These are phyloP conservation scores for Mangifera indica DNA, from an alignment of 345 rosid genomes.

Conservation along the genomic window DNA sequence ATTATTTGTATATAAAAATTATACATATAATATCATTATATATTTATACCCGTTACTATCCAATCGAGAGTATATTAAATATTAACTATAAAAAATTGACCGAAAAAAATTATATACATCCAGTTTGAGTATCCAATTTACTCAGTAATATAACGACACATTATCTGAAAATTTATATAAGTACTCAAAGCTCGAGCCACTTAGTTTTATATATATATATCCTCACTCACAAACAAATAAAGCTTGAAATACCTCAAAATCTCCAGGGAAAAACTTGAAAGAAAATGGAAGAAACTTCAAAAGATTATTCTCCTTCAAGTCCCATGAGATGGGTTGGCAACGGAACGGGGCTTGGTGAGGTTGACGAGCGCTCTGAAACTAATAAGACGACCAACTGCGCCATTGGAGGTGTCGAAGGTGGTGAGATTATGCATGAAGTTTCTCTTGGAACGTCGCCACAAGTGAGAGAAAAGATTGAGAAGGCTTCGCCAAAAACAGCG, in stretches of 20 bases:
- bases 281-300: background rate
- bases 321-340: constrained; percentile 15
- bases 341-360: background rate
- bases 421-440: background rate
- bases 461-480: constrained; percentile 10
- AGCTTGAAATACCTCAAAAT: background rate
- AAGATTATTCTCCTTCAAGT: background rate
- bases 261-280: background rate
- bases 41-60: too few species aligned
- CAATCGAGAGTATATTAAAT: too few species aligned
- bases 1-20: too few species aligned
- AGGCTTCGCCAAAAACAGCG: constrained; percentile 19
- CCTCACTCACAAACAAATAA: too few species aligned
- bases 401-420: background rate
- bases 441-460: constrained; percentile 16
- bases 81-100: too few species aligned
- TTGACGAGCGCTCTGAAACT: background rate
- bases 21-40: too few species aligned
- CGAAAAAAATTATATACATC: too few species aligned
- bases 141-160: too few species aligned
- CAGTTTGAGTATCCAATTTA: too few species aligned
- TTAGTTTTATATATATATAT: too few species aligned
- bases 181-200: too few species aligned
- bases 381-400: background rate
- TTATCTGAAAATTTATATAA: too few species aligned